Evolutionary conservation across 176 grass and related monocot genomes (phyloP).

Genomic region (Oryza coarctata): DNA sequence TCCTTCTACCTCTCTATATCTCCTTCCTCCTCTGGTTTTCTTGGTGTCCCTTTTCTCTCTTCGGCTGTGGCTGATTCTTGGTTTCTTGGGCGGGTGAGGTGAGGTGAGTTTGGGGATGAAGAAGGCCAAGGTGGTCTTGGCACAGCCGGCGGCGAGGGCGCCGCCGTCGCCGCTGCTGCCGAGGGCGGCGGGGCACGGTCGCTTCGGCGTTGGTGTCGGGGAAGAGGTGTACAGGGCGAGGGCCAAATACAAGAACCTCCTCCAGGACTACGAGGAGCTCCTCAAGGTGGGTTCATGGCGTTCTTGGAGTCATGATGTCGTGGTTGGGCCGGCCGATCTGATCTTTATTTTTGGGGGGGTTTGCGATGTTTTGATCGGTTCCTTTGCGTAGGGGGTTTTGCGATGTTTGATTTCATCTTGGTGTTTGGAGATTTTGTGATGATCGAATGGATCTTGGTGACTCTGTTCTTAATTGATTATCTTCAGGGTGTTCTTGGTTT

Average conservation of each 20-base stretch:
- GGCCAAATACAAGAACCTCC: slow-evolving; percentile 49
- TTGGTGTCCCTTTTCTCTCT: no score
- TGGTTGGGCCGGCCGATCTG: background rate
- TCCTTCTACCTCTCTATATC: background rate
- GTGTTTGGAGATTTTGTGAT: background rate
- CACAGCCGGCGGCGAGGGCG: slow-evolving; percentile 41
- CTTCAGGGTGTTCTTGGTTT: background rate
- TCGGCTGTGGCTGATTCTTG: no score
- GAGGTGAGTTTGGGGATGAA: slow-evolving; percentile 1
- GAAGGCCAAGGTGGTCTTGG: slow-evolving; percentile 47
- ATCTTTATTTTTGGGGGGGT: background rate
- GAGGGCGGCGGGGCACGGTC: background rate
- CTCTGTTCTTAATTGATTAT: background rate
- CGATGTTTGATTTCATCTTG: background rate
- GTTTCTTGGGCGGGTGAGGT: background rate
- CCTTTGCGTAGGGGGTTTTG: background rate
- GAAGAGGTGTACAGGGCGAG: slow-evolving; percentile 35
- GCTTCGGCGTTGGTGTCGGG: background rate
- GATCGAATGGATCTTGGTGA: background rate
- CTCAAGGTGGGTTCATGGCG: slow-evolving; percentile 39
- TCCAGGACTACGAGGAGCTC: slow-evolving; percentile 69
- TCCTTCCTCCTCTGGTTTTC: background rate
- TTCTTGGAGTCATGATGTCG: background rate
- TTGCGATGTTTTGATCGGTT: background rate
- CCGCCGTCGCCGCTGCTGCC: slow-evolving; percentile 3